These are phyloP conservation scores for Prunus davidiana DNA, from an alignment of 306 rosid species.

Conservation along the genomic window DNA sequence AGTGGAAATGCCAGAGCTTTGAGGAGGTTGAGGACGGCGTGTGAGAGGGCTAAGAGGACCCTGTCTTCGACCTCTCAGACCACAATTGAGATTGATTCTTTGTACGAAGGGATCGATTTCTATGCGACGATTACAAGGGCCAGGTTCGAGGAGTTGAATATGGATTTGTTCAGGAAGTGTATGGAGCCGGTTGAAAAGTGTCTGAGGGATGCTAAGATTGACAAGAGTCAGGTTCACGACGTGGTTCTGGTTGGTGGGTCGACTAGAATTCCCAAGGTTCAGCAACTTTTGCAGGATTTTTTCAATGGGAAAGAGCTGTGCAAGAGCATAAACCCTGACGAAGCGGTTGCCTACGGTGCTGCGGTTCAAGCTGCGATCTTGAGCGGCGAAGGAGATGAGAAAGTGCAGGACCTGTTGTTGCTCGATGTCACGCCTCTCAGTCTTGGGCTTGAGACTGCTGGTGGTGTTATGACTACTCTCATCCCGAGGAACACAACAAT, in stretches of 20 bases:
- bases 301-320: constrained; percentile 87
- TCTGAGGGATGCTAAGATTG: constrained; percentile 62
- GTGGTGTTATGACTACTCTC: constrained; percentile 76
- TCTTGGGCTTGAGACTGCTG: constrained; percentile 72
- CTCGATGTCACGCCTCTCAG: constrained; percentile 81
- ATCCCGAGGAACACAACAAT: constrained; percentile 82
- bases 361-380: constrained; percentile 85
- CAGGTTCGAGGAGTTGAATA: constrained; percentile 70
- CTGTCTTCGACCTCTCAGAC: constrained; percentile 70
- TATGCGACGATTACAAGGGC: constrained; percentile 75
- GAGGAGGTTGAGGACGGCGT: constrained; percentile 72
- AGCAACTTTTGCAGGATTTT: constrained; percentile 66
- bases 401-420: constrained; percentile 66
- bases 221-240: constrained; percentile 59
- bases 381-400: constrained; percentile 66
- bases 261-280: constrained; percentile 74
- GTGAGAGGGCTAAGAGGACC: constrained; percentile 77
- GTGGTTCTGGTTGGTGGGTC: constrained; percentile 86
- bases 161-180: constrained; percentile 76
- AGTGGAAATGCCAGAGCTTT: constrained; percentile 64
- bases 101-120: constrained; percentile 77
- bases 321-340: constrained; percentile 81
- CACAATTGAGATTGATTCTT: constrained; percentile 69
- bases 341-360: constrained; percentile 87
- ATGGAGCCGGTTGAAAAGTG: constrained; percentile 92